Conservation (phyloP, 1,139 yeast species). For the Pichia terricola region DNA sequence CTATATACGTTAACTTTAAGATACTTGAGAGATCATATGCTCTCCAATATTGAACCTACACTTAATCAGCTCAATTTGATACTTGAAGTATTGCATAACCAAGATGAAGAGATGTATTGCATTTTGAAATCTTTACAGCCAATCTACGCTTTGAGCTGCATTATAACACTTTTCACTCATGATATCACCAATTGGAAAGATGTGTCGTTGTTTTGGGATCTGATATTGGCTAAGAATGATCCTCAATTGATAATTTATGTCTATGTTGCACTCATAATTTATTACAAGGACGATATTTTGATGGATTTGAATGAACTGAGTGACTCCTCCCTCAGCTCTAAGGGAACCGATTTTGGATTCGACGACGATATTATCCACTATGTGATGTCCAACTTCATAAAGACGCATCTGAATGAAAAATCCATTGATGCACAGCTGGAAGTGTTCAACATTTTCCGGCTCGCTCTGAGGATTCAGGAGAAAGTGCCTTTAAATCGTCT, state of each 20-base stretch:
- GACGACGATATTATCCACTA: constrained; percentile 32
- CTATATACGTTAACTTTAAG: constrained; percentile 51
- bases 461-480: constrained; percentile 28
- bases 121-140: constrained; percentile 40
- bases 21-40: constrained; percentile 79
- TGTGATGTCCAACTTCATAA: constrained; percentile 20
- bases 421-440: constrained; percentile 26
- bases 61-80: constrained; percentile 56
- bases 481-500: constrained; percentile 23
- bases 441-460: constrained; percentile 30
- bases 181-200: constrained; percentile 46
- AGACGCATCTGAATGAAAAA: constrained; percentile 17
- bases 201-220: constrained; percentile 54
- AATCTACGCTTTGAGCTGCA: constrained; percentile 62
- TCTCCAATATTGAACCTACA: constrained; percentile 57
- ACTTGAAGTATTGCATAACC: constrained; percentile 45
- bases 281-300: constrained; percentile 34
- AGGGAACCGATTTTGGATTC: constrained; percentile 27
- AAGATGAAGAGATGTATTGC: constrained; percentile 44
- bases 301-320: constrained; percentile 22
- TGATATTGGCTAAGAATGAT: constrained; percentile 38
- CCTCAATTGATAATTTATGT: constrained; percentile 39
- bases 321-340: constrained; percentile 20
- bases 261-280: constrained; percentile 43
- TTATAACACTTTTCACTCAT: constrained; percentile 74